Evolutionary conservation across 495 filamentous ascomycete species (phyloP).

Genomic region (Parathielavia appendiculata): DNA sequence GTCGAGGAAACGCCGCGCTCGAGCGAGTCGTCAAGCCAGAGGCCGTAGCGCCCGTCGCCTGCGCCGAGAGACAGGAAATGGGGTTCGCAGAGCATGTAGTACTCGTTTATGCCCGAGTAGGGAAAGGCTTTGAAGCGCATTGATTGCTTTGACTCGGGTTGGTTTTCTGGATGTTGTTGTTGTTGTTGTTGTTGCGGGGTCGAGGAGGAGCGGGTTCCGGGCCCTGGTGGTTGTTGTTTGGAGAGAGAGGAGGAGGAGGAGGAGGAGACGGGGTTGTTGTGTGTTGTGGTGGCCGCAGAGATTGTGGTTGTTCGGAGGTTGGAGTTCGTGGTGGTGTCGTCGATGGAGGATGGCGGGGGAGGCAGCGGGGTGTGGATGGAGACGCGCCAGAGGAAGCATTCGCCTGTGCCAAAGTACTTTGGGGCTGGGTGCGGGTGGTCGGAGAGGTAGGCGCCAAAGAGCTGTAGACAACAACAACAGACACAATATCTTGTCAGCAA

Average conservation of each 20-base stretch:
- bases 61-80: slow-evolving; percentile 82
- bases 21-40: slow-evolving; percentile 89
- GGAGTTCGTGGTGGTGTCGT: slow-evolving; percentile 59
- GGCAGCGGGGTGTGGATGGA: slow-evolving; percentile 57
- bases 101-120: slow-evolving; percentile 93
- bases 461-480: slow-evolving; percentile 47
- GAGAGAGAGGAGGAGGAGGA: neutral
- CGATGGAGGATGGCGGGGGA: slow-evolving; percentile 60
- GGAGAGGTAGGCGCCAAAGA: slow-evolving; percentile 93
- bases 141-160: slow-evolving; percentile 31
- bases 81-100: slow-evolving; percentile 87
- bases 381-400: slow-evolving; percentile 96
- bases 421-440: slow-evolving; percentile 73
- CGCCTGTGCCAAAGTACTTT: slow-evolving; percentile 91
- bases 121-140: slow-evolving; percentile 96
- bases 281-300: slow-evolving; percentile 8
- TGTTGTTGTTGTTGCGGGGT: slow-evolving; percentile 37
- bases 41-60: slow-evolving; percentile 81
- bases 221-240: slow-evolving; percentile 57
- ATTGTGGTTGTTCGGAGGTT: slow-evolving; percentile 64
- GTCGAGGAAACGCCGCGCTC: slow-evolving; percentile 76
- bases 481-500: neutral
- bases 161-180: neutral
- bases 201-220: no score
- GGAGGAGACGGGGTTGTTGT: neutral